phyloP scores from a whole-genome alignment of 2,329 filamentous ascomycete genomes.

The Uncinocarpus reesii region DNA sequence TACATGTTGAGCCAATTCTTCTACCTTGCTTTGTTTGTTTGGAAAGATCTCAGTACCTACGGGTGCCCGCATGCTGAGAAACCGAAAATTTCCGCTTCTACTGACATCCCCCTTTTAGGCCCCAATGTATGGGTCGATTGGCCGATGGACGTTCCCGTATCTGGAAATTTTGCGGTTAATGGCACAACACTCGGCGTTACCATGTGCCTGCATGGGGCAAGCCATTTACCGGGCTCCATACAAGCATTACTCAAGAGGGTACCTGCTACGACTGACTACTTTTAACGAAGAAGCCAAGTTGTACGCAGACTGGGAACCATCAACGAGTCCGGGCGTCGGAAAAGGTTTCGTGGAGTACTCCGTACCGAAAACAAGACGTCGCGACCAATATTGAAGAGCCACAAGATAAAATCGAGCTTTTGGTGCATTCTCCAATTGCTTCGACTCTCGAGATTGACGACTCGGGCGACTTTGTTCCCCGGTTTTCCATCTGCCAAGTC shows the following conservation, averaged over 20 bases:
- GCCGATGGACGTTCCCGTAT: neutral
- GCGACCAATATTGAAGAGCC: constrained; percentile 7
- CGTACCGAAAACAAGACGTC: neutral
- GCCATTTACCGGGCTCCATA: neutral
- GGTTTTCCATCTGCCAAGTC: constrained; percentile 1
- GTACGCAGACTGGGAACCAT: neutral
- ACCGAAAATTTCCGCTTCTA: constrained; percentile 5
- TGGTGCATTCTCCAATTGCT: neutral
- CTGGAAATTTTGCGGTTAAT: neutral
- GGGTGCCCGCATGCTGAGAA: constrained; percentile 8
- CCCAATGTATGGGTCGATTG: neutral
- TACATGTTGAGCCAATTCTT: neutral
- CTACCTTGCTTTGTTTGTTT: constrained; percentile 2
- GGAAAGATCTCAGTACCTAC: neutral
- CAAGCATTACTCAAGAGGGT: neutral
- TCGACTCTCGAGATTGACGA: neutral
- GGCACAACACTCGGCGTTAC: neutral
- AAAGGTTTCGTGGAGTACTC: neutral
- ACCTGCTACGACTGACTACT: neutral
- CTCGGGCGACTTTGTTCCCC: neutral
- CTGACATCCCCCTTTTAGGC: neutral
- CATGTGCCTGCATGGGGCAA: neutral
- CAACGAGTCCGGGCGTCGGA: neutral
- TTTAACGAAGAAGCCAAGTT: neutral
- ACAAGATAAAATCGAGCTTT: neutral